Base-by-base conservation (phyloP, 805 yeast species). In the Isabelozyma gotoi region DNA sequence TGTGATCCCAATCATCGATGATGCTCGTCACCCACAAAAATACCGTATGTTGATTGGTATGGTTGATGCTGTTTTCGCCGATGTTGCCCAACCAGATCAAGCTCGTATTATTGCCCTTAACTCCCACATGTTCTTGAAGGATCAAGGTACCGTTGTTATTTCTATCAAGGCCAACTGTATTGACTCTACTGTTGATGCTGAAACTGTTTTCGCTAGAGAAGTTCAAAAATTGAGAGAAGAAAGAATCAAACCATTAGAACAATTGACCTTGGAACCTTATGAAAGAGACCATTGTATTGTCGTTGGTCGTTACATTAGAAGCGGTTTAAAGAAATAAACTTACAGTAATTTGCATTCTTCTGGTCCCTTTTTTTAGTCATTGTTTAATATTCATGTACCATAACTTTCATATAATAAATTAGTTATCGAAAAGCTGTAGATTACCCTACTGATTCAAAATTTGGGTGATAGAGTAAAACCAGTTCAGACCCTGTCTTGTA, bases 231-330 rank as follows among this genome's bases (percentile, higher is more conserved):
- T 94, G 76, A 85, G 99, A 77, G 98, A 92, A 76, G 99, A 94
- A 80, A 85, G 96, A 73, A 88, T 94, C 73, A 94, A 94, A 78
- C 99, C 99, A 52, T 77, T 91, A 65, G 99, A 94, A 77, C 99
- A 94, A 80, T 83, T 94, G 73, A 94, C 99, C 43, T 82, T 94
- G 73, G 99, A 92, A 80, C 99, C 99, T 71, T 94, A 94, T 76
- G 99, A 94, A 82, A 89, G 99, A 81, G 99, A 94, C 68, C 99
- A 94, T 78, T 92, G 98, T 85, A 88, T 94, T 66, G 99, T 94
- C 60, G 89, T 94, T 65, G 99, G 98, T 68, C 83, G 85, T 73
- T 94, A 94, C 80, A 78, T 85, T 81, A 88, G 99, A 84, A 81
- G 92, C 65, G 96, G 94, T 41, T 67, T 78, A 60, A 78, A 77